Base-by-base conservation (phyloP, 805 yeast genomes). In the Ogataea allantospora region DNA sequence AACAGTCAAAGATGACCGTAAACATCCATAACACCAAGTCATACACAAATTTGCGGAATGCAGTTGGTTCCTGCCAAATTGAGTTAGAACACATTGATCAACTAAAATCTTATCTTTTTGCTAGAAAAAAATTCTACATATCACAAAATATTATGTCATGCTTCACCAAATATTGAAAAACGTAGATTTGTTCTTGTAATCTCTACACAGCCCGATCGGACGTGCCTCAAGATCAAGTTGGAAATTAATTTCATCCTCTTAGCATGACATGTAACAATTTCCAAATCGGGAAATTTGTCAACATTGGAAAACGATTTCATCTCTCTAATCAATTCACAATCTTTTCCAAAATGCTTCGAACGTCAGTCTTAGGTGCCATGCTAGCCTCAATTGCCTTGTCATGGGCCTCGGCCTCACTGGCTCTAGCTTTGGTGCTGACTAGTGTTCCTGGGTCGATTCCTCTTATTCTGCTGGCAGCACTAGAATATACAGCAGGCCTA, bases 1-100 rank as follows among this genome's bases (percentile, higher is more conserved):
- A 84, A 43, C 80, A 75, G 51, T 75, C 80, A 49, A 75, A 65
- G 5, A 63, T 54, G 13, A 64, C 52, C 11, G 54, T 43, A 39
- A 78, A 66, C 7, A 68, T 32, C 78, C 80, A 78, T 20, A 76
- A 44, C 11, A 75, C 65, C 22, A 75, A 42, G 58, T 79, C 83
- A 50, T 75, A 78, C 18, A 71, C 57, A 14, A 71, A 40, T 34
- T 60, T 67, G 22, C 73, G 55, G 32, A 58, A 46, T 11, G 54
- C 19, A 0, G 69, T 55, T n/a, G 74, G 68, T 32, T 62, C 73
- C 22, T 59, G 50, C 44, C 67, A 70, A 6, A 15, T 19, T 17
- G 40, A 25, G 11, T 10, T 30, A 12, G 30, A 19, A 25, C 35
- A 14, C 40, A 36, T 36, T 4, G n/a, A 17, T 5, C 12, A 14